Evolutionary conservation across 202 grass and related monocot genomes (phyloP), one percentile per base, ranked within the genome.

Genomic region (Digitaria exilis): DNA sequence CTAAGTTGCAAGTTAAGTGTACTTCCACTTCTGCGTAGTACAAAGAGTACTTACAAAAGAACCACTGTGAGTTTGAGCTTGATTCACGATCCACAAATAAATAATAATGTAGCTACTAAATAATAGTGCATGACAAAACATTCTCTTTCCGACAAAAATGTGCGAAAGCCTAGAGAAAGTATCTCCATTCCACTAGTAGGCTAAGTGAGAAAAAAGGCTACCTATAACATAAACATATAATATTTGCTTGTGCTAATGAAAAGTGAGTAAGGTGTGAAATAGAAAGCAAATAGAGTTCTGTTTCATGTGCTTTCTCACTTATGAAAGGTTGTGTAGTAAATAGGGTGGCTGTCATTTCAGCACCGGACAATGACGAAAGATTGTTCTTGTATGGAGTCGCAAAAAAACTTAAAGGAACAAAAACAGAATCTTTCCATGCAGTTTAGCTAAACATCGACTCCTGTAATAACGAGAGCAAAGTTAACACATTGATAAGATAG

Each of bases 341-440:
- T 66, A 51, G 24, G 66, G 67, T 65, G 19, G 78, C 12, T 89
- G 73, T 82, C 83, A 82, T 86, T 86, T 82, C 79, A 50, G 6
- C 57, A 11, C 25, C 49, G 15, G 78, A 78, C 24, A 78, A 5
- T 73, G 78, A 86, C 24, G 57, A 78, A 44, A 0, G 12, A 43
- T 24, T 17, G 7, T 82, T 77, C 67, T 34, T 68, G 83, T 74
- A 79, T 74, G 83, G 26, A 82, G 59, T 82, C 31, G 25, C 83
- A 52, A 43, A 67, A 80, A 68, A 69, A 69, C 41, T 21, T 26
- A 69, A 69, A 84, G 25, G 32, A 85, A 69, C 15, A 41, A 78
- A 86, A 79, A 26, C 12, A 18, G 58, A 82, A 90, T 86, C 58
- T 82, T 50, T 73, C 21, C 7, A 52, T 66, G 51, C 25, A 31